These are phyloP conservation scores for Turritis glabra DNA, from an alignment of 345 rosid species.

Conservation along the genomic window DNA sequence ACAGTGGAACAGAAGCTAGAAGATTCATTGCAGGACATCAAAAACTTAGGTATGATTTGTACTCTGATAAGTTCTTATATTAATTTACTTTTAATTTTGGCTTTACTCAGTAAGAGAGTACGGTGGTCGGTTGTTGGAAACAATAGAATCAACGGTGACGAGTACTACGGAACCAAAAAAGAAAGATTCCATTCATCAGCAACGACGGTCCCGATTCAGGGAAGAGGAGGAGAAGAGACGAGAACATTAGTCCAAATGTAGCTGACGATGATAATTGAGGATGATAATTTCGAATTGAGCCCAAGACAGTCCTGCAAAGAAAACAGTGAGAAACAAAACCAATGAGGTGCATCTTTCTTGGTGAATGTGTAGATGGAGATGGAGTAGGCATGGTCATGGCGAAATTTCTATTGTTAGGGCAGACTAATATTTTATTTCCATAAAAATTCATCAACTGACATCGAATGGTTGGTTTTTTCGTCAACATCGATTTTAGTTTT, in stretches of 20 bases:
- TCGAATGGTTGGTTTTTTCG: too few species aligned
- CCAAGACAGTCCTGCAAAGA: background rate
- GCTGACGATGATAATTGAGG: too few species aligned
- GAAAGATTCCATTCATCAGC: conserved; percentile 53
- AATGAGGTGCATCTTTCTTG: background rate
- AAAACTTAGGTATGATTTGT: conserved; percentile 1
- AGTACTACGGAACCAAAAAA: conserved; percentile 49
- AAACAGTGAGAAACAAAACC: background rate
- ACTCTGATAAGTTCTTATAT: background rate
- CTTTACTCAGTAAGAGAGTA: conserved; percentile 46
- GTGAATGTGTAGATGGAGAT: background rate
- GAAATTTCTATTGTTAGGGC: background rate
- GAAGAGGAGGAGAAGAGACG: conserved; percentile 78
- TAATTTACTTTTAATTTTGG: background rate
- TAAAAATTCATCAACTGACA: too few species aligned
- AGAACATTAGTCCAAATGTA: conserved; percentile 31
- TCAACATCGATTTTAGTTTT: background rate
- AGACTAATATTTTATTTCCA: too few species aligned
- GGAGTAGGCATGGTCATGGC: background rate
- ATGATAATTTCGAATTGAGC: background rate
- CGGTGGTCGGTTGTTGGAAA: conserved; percentile 75
- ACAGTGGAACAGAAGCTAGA: conserved; percentile 8
- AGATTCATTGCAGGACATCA: conserved; percentile 3
- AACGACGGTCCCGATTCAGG: conserved; percentile 59
- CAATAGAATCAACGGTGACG: conserved; percentile 71